Base-by-base conservation (phyloP, 1,284 basidiomycete species). In the Rhodotorula mucilaginosa region DNA sequence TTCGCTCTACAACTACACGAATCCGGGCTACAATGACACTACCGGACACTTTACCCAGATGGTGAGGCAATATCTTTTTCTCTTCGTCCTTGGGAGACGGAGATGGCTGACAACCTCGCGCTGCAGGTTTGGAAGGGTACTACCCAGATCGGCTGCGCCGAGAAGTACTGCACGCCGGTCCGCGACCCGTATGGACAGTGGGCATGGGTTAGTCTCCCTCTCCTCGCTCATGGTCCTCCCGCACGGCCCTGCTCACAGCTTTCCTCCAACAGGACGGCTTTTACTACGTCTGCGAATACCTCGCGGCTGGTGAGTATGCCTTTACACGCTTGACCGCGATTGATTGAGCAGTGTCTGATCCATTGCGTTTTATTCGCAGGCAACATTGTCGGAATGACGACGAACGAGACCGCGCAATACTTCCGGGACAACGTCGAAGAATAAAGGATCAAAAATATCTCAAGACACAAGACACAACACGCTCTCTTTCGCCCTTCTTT, bases 41-140 rank as follows among this genome's bases (percentile, higher is more conserved):
- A 70, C 69, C 23, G 69, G 65, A 1, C 67, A 71, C 31, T 74
- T 71, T n/a, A 68, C 69, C 10, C 67, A 68, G 44, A 34, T 64
- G 16, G 69, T 70, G 61, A 31, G 61, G 26, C 26, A 26, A 26
- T 26, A 26, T 26, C 26, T 8, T 10, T 19, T 10, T 39, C 34
- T 23, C 16, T 31, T 15, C 26, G 12, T 10, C 34, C 3, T 29
- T 18, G 18, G 12, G 39, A 8, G 12, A 10, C 8, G 23, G 21
- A 18, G 1, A 18, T 46, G 8, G 12, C 18, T 2, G 19, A 13
- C 19, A 2, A 1, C 19, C 0, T 12, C 19, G 7, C 18, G 15
- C 15, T 26, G 48, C 51, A 63, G 18, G 60, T 70, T 15, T 68
- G 72, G 72, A 49, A 60, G 47, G 46, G 15, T 19, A 73, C 65